Evolutionary conservation across 345 rosid species (phyloP).

Genomic region (Geranium rotundifolium): DNA sequence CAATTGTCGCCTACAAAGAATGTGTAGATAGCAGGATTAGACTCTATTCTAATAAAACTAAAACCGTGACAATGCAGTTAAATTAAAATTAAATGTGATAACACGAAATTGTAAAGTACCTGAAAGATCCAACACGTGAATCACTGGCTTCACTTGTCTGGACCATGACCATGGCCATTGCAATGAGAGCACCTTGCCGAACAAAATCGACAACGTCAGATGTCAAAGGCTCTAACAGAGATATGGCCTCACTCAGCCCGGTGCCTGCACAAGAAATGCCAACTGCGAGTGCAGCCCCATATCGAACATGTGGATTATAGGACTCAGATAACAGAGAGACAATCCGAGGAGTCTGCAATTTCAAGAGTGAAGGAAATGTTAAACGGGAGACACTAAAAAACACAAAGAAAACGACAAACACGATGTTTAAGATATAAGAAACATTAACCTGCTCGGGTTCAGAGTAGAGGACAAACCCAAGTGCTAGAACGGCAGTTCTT

Average conservation of each 20-base stretch:
- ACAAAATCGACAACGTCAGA: conserved; percentile 98
- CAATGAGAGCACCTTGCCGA: conserved; percentile 99
- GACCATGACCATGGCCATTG: conserved; percentile 99
- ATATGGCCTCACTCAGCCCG: conserved; percentile 97
- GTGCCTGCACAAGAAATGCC: conserved; percentile 99
- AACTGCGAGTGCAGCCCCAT: conserved; percentile 98
- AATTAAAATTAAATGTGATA: no score
- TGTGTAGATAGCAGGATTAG: neutral
- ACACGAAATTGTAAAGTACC: conserved; percentile 25
- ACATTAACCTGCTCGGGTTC: conserved; percentile 88
- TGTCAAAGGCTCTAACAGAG: conserved; percentile 90
- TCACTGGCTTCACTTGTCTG: conserved; percentile 94
- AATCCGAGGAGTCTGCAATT: conserved; percentile 85
- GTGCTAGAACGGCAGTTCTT: conserved; percentile 96
- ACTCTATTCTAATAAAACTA: neutral
- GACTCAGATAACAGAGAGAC: conserved; percentile 95
- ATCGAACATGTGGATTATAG: conserved; percentile 97
- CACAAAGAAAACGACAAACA: no score
- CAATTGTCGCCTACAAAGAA: conserved; percentile 58
- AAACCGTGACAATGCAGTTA: neutral
- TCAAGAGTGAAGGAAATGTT: neutral
- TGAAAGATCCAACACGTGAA: conserved; percentile 93
- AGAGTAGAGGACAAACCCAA: conserved; percentile 93
- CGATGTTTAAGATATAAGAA: neutral
- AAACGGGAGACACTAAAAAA: no score